Evolutionary conservation across 495 filamentous ascomycete species (phyloP).

Genomic region (Thermothielavioides terrestris): DNA sequence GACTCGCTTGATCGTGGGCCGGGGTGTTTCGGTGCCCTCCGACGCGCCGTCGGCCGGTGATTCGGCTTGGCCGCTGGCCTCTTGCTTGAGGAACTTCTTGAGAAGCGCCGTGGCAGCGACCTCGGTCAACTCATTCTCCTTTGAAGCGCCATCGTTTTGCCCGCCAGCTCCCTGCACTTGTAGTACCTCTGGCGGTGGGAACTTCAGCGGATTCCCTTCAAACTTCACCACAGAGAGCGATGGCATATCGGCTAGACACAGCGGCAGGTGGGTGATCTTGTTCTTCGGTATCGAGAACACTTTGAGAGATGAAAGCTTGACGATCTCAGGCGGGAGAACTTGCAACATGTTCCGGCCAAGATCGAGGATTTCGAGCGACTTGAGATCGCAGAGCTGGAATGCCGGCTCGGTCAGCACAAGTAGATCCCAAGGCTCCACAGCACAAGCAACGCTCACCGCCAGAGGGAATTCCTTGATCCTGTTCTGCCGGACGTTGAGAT

Average conservation of each 20-base stretch:
- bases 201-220: conserved; percentile 71
- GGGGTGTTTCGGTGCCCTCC: conserved; percentile 62
- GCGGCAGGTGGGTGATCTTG: conserved; percentile 71
- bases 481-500: conserved; percentile 91
- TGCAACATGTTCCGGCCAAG: conserved; percentile 77
- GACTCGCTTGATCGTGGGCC: conserved; percentile 59
- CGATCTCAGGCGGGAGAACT: conserved; percentile 68
- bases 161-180: conserved; percentile 39
- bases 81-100: conserved; percentile 66
- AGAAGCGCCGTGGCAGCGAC: conserved; percentile 60
- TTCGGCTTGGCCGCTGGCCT: conserved; percentile 46
- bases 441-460: conserved; percentile 47
- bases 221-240: conserved; percentile 82
- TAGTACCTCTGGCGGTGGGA: conserved; percentile 54
- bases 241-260: conserved; percentile 77
- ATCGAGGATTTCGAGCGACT: conserved; percentile 85
- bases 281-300: conserved; percentile 78
- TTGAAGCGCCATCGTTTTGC: conserved; percentile 35
- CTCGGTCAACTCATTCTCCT: conserved; percentile 50
- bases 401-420: conserved; percentile 16
- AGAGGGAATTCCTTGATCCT: conserved; percentile 78
- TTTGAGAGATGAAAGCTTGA: conserved; percentile 64
- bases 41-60: conserved; percentile 55
- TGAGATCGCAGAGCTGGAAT: conserved; percentile 61
- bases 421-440: neutral